Evolutionary conservation across 306 rosid genomes (phyloP), one percentile per base, ranked within the genome.

Genomic region (Pachyrhizus erosus): DNA sequence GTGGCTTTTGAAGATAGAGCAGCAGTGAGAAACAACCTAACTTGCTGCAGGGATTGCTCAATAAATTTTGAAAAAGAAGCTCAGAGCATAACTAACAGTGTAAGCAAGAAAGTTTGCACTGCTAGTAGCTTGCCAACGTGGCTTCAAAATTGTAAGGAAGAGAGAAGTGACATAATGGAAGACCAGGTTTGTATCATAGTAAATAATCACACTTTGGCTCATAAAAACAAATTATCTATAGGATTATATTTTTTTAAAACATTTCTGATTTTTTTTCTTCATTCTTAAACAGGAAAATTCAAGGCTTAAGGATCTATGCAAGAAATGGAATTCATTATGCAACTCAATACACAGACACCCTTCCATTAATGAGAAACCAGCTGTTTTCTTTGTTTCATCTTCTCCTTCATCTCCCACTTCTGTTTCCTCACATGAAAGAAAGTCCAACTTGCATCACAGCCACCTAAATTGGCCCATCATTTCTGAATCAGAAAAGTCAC

Each of bases 261-360:
- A 52, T 65, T 33, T 69, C 67, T 81, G 26, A 27, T 15, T 48
- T 75, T 46, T 52, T 46, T 42, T 51, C 52, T n/a, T 5, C 3
- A 21, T 33, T 80, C 4, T 82, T 48, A 12, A 82, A 26, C 89
- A 90, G 97, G 97, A 90, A 78, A 81, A 60, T 81, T 37, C 81
- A 57, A 87, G 51, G 24, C 80, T 89, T 55, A 84, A 83, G 75
- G 88, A 90, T 75, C 85, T 90, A 0, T 89, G 89, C 91, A 89
- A 81, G 86, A 90, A 90, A 82, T 89, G 97, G 97, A 92, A 87
- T 75, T 86, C 91, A 37, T 68, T 90, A 76, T 89, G 97, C 89
- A 89, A 86, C 75, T 84, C 94, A 74, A 78, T 82, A 34, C 97
- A 90, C 48, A 86, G 79, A 49, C 40, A 86, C 20, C 57, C 79